Base-by-base conservation (phyloP, 805 yeast species). In the Cyberlindnera veronae region DNA sequence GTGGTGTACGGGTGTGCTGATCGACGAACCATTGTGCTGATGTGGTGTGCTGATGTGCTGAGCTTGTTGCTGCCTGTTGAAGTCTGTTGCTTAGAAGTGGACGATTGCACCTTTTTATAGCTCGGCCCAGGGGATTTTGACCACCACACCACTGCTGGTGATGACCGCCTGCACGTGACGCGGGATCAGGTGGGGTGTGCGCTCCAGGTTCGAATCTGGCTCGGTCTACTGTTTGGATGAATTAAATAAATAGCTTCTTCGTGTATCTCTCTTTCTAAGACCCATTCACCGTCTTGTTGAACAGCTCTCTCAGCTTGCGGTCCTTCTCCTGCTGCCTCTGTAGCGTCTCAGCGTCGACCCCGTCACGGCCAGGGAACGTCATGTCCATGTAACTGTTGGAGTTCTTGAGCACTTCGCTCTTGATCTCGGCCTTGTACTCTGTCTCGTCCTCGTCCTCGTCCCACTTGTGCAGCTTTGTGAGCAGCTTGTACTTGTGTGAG, bases 401-500 rank as follows among this genome's bases (percentile, higher is more conserved):
- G 38, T 54, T 53, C 41, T 49, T 46, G 29, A 51, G 7, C 16
- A 52, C 47, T 14, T 57, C 60, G 2, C 39, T 42, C 34, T 50
- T 51, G 36, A 50, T 40, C 37, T 55, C 61, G 1, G 37, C 38
- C n/a, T 44, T 20, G 26, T 45, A 51, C 13, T 29, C 42, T 8
- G 36, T 37, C 15, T 39, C 45, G 15, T 46, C 47, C n/a, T 64
- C 70, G 16, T 67, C 74, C 12, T 72, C 71, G 18, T 76, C 78
- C 95, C 96, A 88, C 20, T 84, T 82, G 29, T 71, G 73, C 47
- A 90, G 54, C 29, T 71, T 74, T 0, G 91, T 83, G 49, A 74
- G 64, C 38, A 89, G 64, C 29, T 56, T 57, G 56, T 80, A 89
- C 45, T 76, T 69, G 17, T 73, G 72, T 0, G 67, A 67, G 5